Evolutionary conservation across 495 filamentous ascomycete species (phyloP).

Genomic region (Penicillium parvum): DNA sequence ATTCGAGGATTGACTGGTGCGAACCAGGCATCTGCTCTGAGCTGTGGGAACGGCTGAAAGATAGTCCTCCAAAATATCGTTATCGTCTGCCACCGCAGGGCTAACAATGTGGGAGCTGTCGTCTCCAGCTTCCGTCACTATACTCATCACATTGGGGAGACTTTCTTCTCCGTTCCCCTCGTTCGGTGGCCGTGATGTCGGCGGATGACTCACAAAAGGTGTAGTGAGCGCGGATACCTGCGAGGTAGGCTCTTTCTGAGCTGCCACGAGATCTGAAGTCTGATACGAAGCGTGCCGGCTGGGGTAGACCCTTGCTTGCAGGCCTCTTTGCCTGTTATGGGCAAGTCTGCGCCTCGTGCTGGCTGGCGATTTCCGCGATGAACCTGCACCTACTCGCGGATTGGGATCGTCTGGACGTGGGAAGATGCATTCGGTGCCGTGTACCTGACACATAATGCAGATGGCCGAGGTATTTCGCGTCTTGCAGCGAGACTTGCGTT

Average conservation of each 20-base stretch:
- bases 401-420: conserved; percentile 9
- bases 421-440: conserved; percentile 25
- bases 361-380: conserved; percentile 8
- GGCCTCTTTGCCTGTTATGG: background rate
- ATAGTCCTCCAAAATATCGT: conserved; percentile 28
- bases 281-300: background rate
- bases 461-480: conserved; percentile 3
- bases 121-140: conserved; percentile 16
- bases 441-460: conserved; percentile 24
- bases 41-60: conserved; percentile 3
- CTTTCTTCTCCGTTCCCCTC: background rate
- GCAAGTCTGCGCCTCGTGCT: background rate
- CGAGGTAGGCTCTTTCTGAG: background rate
- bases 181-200: background rate
- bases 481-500: conserved; percentile 27
- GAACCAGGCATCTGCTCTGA: conserved; percentile 32
- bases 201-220: background rate
- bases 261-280: background rate
- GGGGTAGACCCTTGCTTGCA: background rate
- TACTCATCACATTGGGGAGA: conserved; percentile 10
- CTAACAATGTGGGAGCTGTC: conserved; percentile 30
- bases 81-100: conserved; percentile 30
- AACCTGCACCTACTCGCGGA: background rate
- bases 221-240: too few relatives aligned
- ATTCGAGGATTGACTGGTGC: conserved; percentile 4